These are phyloP conservation scores for Corinectria fuckeliana DNA, from an alignment of 2,329 filamentous ascomycete genomes.

Conservation along the genomic window DNA sequence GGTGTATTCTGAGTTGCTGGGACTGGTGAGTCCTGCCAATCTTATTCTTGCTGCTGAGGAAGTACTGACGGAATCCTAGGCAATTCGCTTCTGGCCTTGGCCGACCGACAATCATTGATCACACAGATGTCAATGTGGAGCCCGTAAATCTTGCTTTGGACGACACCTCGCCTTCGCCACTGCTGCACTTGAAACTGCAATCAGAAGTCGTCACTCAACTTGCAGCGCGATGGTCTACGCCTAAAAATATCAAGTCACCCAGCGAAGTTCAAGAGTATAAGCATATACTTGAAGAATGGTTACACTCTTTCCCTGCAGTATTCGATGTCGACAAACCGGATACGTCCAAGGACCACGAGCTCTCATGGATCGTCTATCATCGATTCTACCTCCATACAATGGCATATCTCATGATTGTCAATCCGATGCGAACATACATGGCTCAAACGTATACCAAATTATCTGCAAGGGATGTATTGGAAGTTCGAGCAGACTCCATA, in stretches of 20 bases:
- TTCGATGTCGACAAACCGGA: slow-evolving; percentile 50
- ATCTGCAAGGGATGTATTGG: slow-evolving; percentile 40
- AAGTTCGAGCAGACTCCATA: slow-evolving; percentile 48
- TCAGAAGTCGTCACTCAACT: slow-evolving; percentile 42
- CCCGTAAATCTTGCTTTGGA: slow-evolving; percentile 45
- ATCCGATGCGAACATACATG: slow-evolving; percentile 55
- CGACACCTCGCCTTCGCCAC: slow-evolving; percentile 41
- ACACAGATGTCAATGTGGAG: slow-evolving; percentile 40
- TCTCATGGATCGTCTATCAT: slow-evolving; percentile 53
- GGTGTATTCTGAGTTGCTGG: slow-evolving; percentile 46
- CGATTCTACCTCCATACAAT: slow-evolving; percentile 53
- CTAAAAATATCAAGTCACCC: slow-evolving; percentile 36
- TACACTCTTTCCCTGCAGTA: slow-evolving; percentile 48
- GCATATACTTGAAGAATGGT: slow-evolving; percentile 48
- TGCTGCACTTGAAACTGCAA: slow-evolving; percentile 46
- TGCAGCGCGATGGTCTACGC: slow-evolving; percentile 36
- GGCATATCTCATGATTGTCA: slow-evolving; percentile 53
- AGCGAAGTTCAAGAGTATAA: slow-evolving; percentile 42
- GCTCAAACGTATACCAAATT: slow-evolving; percentile 43
- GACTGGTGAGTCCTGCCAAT: slow-evolving; percentile 41
- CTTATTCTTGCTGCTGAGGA: too few relatives aligned
- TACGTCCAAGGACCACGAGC: slow-evolving; percentile 46
- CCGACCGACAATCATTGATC: slow-evolving; percentile 44
- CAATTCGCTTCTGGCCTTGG: slow-evolving; percentile 44
- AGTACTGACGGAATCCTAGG: slow-evolving; percentile 31